Evolutionary conservation across 140 eudicot species (phyloP).

Genomic region (Ambrosia hybrid): DNA sequence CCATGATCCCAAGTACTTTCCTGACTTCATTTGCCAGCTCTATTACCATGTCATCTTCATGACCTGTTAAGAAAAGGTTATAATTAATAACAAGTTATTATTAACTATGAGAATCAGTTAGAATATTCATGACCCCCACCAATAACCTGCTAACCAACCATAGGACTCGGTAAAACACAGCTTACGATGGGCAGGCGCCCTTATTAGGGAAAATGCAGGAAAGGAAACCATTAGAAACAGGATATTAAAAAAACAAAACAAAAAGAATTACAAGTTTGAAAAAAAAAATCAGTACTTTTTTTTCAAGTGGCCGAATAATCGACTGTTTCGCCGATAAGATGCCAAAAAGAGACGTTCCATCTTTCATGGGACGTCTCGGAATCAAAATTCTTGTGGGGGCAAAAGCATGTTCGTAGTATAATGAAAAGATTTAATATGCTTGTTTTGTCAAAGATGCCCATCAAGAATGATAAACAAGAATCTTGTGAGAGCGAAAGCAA

Average conservation of each 20-base stretch:
- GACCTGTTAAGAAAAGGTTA: slow-evolving; percentile 45
- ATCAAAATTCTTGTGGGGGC: neutral
- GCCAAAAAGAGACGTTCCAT: neutral
- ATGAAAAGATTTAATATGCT: too few relatives aligned
- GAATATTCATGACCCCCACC: too few relatives aligned
- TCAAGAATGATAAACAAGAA: slow-evolving; percentile 30
- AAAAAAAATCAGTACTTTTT: neutral
- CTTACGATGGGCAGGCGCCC: too few relatives aligned
- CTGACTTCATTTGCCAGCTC: slow-evolving; percentile 96
- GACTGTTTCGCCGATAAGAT: neutral
- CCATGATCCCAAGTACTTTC: slow-evolving; percentile 52
- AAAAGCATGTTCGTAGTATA: neutral
- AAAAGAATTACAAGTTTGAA: too few relatives aligned
- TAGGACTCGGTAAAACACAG: too few relatives aligned
- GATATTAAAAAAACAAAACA: neutral
- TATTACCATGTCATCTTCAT: slow-evolving; percentile 82
- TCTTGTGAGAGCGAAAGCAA: slow-evolving; percentile 19
- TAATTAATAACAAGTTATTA: neutral
- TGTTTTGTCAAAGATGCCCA: neutral
- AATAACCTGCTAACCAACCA: too few relatives aligned
- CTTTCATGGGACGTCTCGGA: neutral
- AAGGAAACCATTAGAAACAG: too few relatives aligned
- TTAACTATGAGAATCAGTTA: too few relatives aligned
- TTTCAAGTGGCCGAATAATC: neutral
- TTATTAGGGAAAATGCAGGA: too few relatives aligned